These are phyloP conservation scores for Pyricularia sp. DNA, from an alignment of 2,329 filamentous ascomycete genomes.

Conservation along the genomic window DNA sequence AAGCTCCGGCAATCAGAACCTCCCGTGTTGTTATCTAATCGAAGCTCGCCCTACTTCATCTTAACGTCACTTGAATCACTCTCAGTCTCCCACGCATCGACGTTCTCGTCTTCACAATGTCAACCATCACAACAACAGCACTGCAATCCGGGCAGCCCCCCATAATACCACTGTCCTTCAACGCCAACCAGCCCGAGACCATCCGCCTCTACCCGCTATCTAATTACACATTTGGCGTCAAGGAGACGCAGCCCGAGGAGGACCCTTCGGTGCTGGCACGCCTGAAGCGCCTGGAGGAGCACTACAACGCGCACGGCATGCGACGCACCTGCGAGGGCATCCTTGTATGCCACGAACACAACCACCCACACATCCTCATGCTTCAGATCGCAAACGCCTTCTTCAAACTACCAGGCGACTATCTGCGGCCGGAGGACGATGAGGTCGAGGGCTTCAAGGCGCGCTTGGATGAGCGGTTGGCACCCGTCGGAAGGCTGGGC, in stretches of 20 bases:
- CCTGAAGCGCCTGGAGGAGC: slow-evolving; percentile 87
- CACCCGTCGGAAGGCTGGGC: slow-evolving; percentile 75
- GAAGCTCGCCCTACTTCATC: not conserved
- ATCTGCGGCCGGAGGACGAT: slow-evolving; percentile 76
- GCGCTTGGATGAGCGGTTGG: slow-evolving; percentile 82
- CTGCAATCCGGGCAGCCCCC: slow-evolving; percentile 71
- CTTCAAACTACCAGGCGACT: slow-evolving; percentile 97
- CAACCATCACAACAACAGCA: slow-evolving; percentile 64
- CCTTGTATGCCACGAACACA: slow-evolving; percentile 96
- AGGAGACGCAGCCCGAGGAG: slow-evolving; percentile 96
- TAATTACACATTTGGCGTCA: slow-evolving; percentile 98
- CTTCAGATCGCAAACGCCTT: slow-evolving; percentile 98
- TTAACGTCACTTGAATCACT: not conserved
- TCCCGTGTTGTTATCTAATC: not conserved
- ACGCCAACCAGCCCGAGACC: slow-evolving; percentile 75
- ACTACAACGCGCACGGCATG: slow-evolving; percentile 89
- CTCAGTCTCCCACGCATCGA: not conserved
- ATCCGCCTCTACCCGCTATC: slow-evolving; percentile 89
- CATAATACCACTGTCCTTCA: slow-evolving; percentile 69
- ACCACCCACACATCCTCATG: slow-evolving; percentile 97
- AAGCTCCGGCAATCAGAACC: not conserved
- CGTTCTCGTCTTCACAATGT: slow-evolving; percentile 42
- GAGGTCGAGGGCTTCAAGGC: slow-evolving; percentile 92
- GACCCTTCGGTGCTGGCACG: slow-evolving; percentile 90
- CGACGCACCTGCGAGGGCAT: slow-evolving; percentile 93